These are phyloP conservation scores for Catharanthus roseus DNA, from an alignment of 257 asterid genomes.

Conservation along the genomic window DNA sequence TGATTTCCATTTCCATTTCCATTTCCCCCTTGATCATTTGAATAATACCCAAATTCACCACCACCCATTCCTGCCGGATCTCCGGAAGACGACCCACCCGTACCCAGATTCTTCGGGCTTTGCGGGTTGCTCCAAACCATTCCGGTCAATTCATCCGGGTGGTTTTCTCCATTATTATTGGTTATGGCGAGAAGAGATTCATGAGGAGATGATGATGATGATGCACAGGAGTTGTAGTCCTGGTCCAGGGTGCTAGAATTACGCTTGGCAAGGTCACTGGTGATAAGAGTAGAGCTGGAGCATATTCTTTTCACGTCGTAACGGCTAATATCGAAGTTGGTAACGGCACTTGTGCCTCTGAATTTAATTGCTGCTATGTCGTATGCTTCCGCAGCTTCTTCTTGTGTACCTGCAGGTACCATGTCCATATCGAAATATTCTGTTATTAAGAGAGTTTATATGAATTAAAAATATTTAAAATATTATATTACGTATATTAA, in stretches of 20 bases:
- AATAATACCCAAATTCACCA: slow-evolving; percentile 21
- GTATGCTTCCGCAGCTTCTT: slow-evolving; percentile 85
- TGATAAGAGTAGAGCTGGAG: slow-evolving; percentile 68
- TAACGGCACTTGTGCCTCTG: slow-evolving; percentile 76
- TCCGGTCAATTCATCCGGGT: slow-evolving; percentile 30
- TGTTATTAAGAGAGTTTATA: too few species aligned
- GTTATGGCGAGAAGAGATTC: slow-evolving; percentile 34
- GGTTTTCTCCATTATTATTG: slow-evolving; percentile 21
- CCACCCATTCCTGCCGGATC: neutral
- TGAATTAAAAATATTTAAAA: too few species aligned
- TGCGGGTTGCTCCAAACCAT: slow-evolving; percentile 40
- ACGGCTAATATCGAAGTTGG: slow-evolving; percentile 67
- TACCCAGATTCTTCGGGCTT: neutral
- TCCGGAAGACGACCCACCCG: too few species aligned
- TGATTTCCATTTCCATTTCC: slow-evolving; percentile 17
- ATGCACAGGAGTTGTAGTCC: slow-evolving; percentile 46
- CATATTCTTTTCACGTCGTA: slow-evolving; percentile 73
- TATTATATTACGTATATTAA: too few species aligned
- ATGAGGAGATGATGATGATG: slow-evolving; percentile 45
- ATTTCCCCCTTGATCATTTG: too few species aligned
- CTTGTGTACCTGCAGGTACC: slow-evolving; percentile 81
- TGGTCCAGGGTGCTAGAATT: slow-evolving; percentile 14
- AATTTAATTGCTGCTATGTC: slow-evolving; percentile 86
- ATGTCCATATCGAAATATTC: neutral
- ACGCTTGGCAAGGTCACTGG: slow-evolving; percentile 66